These are phyloP conservation scores for Darksidea phi DNA, from an alignment of 495 filamentous ascomycete genomes.

Conservation along the genomic window DNA sequence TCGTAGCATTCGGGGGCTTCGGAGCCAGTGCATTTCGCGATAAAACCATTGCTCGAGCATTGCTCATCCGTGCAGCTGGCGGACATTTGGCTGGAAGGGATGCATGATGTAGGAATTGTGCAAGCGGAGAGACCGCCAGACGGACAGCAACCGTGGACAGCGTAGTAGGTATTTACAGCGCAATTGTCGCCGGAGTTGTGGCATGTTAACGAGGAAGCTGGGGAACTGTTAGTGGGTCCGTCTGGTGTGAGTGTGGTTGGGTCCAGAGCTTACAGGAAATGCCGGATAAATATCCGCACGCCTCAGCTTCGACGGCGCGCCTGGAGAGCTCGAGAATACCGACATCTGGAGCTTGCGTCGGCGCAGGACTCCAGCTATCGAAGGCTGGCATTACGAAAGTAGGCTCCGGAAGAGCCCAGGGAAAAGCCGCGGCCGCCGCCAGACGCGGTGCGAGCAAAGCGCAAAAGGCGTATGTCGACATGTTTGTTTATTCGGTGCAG, in stretches of 20 bases:
- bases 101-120: conserved; percentile 29
- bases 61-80: conserved; percentile 26
- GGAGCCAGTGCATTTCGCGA: conserved; percentile 29
- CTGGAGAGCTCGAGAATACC: conserved; percentile 30
- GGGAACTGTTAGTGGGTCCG: background rate
- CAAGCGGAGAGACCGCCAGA: conserved; percentile 15
- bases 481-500: conserved; percentile 4
- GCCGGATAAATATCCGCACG: conserved; percentile 31
- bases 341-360: conserved; percentile 23
- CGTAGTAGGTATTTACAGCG: conserved; percentile 32
- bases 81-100: conserved; percentile 21
- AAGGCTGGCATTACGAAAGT: conserved; percentile 22
- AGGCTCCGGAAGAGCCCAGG: conserved; percentile 27
- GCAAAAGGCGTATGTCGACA: conserved; percentile 27
- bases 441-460: conserved; percentile 32
- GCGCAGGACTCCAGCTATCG: conserved; percentile 33
- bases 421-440: conserved; percentile 29
- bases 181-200: conserved; percentile 25
- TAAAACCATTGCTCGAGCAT: conserved; percentile 27
- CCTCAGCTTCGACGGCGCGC: conserved; percentile 20
- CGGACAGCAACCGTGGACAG: conserved; percentile 34
- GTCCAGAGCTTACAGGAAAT: conserved; percentile 3
- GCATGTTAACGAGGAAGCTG: conserved; percentile 14
- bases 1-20: conserved; percentile 28
- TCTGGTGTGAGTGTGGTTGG: background rate